A percentile compares a stretch with the other conserved stretches of the same genome.
Conservation (phyloP, 1,284 basidiomycete species). For the Apiotrichum akiyoshidainum region DNA sequence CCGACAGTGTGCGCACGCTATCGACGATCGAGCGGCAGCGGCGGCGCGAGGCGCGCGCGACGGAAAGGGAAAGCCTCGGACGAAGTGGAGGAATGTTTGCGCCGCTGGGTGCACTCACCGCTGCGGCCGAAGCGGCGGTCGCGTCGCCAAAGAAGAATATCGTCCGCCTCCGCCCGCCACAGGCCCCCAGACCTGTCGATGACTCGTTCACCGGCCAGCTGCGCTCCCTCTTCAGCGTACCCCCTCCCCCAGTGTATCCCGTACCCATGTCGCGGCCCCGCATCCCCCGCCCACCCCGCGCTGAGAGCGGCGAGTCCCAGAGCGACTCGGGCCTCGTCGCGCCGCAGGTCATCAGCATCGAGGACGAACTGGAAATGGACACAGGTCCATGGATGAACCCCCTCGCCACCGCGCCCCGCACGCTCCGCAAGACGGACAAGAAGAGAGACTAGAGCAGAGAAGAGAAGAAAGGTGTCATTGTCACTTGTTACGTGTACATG, state of each 20-base stretch:
- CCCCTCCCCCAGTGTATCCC: conserved; percentile 13
- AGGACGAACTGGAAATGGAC: conserved; percentile 17
- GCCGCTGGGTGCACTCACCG: conserved; percentile 5
- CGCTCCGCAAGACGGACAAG: conserved; percentile 9
- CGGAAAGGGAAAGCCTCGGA: background rate
- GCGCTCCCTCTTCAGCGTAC: conserved; percentile 13
- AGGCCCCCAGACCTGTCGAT: conserved; percentile 3
- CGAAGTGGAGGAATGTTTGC: conserved; percentile 3
- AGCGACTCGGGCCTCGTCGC: background rate
- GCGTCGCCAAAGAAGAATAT: conserved; percentile 5
- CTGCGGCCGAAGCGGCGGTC: conserved; percentile 1
- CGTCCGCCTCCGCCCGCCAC: conserved; percentile 16
- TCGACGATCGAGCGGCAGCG: background rate
- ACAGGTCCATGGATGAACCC: conserved; percentile 1
- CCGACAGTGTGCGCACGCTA: conserved; percentile 7
- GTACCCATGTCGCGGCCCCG: background rate
- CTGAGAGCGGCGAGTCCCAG: background rate
- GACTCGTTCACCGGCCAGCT: conserved; percentile 6
- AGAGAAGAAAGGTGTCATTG: too few species aligned
- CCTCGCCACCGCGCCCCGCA: background rate
- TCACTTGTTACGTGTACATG: too few species aligned
- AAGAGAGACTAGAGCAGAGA: conserved; percentile 15
- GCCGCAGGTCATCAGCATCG: background rate
- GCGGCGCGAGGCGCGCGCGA: background rate
- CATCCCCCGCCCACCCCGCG: background rate